Conservation (phyloP, 345 rosid genomes). For the Dimocarpus longan region DNA sequence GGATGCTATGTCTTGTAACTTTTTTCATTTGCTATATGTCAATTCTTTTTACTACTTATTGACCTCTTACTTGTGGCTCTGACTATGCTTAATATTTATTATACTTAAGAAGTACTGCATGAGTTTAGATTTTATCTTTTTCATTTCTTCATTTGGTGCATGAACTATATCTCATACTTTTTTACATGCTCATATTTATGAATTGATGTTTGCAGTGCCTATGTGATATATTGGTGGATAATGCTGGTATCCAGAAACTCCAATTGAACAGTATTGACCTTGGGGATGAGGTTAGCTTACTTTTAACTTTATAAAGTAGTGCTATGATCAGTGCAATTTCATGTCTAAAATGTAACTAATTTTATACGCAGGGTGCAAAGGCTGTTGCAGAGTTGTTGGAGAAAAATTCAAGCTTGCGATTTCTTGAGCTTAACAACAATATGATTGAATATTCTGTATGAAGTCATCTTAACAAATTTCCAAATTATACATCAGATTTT, state of each 20-base stretch:
- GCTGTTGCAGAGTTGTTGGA: slow-evolving; percentile 87
- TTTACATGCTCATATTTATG: slow-evolving; percentile 7
- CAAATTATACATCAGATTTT: slow-evolving; percentile 15
- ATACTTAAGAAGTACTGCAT: not conserved
- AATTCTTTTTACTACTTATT: not conserved
- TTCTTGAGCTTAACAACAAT: slow-evolving; percentile 88
- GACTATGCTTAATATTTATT: not conserved
- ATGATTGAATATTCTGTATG: slow-evolving; percentile 97
- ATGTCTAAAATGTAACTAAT: slow-evolving; percentile 19
- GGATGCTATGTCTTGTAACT: not conserved
- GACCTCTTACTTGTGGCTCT: not conserved
- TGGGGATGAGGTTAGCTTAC: slow-evolving; percentile 81
- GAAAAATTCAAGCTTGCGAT: slow-evolving; percentile 74
- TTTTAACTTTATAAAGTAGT: slow-evolving; percentile 18
- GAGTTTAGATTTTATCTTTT: not conserved
- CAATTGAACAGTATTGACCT: slow-evolving; percentile 80
- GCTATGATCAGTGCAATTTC: slow-evolving; percentile 2
- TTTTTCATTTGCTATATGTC: not conserved
- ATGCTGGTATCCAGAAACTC: slow-evolving; percentile 72
- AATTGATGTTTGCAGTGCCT: slow-evolving; percentile 52
- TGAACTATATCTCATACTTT: slow-evolving; percentile 20
- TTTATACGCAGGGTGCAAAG: slow-evolving; percentile 78
- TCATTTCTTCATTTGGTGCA: not conserved
- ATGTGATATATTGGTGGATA: slow-evolving; percentile 68
- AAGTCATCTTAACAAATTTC: slow-evolving; percentile 18